A percentile compares a stretch with the other conserved stretches of the same genome.
Conservation (phyloP, 2,329 filamentous ascomycete genomes). For the Botryotinia globosa region DNA sequence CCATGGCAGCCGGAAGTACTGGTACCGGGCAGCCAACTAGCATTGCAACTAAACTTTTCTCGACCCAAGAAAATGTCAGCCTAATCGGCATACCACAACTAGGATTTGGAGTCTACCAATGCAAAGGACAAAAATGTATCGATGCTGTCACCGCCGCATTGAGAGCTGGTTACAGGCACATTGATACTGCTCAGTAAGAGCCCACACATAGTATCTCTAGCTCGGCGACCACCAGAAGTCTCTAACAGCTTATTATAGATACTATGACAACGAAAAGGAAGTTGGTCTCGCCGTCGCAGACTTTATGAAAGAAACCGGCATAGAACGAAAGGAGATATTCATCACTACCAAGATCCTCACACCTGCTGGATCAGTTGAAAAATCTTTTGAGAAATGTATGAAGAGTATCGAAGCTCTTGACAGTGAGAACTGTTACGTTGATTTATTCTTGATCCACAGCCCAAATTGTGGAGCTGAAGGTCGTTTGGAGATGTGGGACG, state of each 20-base stretch:
- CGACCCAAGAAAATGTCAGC: not conserved
- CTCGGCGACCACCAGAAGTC: not conserved
- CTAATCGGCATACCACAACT: constrained; percentile 15
- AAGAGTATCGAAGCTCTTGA: constrained; percentile 22
- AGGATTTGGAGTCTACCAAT: constrained; percentile 20
- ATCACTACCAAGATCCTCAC: constrained; percentile 20
- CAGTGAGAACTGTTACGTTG: constrained; percentile 22
- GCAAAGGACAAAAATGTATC: constrained; percentile 17
- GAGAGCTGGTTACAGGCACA: constrained; percentile 11
- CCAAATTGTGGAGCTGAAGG: not conserved
- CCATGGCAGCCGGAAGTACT: not conserved
- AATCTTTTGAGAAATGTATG: constrained; percentile 16
- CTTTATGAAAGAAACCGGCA: constrained; percentile 9
- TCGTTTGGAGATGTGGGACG: constrained; percentile 18
- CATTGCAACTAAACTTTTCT: not conserved
- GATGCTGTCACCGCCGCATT: constrained; percentile 11
- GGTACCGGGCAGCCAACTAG: not conserved
- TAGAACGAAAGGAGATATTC: constrained; percentile 15
- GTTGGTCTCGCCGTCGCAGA: constrained; percentile 10
- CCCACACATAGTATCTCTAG: not conserved
- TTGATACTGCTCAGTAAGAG: constrained; percentile 21
- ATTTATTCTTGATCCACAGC: constrained; percentile 22
- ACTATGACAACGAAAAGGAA: constrained; percentile 21
- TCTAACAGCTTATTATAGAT: not conserved
- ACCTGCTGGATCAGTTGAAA: constrained; percentile 2